A percentile compares a stretch with the other conserved stretches of the same genome.
These are phyloP conservation scores for Phaeotremella skinneri DNA, from an alignment of 768 basidiomycete genomes.

Conservation along the genomic window DNA sequence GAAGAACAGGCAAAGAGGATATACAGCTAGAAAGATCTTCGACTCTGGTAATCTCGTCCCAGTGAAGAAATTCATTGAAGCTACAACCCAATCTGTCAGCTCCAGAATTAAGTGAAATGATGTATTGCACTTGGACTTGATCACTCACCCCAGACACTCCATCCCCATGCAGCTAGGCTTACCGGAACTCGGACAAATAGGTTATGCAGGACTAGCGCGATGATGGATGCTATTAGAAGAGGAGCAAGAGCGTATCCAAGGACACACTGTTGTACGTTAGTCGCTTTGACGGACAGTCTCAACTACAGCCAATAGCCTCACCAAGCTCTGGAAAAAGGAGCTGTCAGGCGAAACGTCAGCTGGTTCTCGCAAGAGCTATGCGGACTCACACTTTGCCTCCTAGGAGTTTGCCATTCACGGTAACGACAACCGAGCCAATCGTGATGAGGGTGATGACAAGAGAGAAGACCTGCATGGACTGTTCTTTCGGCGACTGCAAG, in stretches of 20 bases:
- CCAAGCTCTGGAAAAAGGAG: conserved; percentile 90
- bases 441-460: conserved; percentile 91
- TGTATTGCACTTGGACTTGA: not conserved
- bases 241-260: conserved; percentile 95
- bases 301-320: conserved; percentile 16
- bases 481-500: conserved; percentile 74
- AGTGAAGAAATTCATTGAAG: conserved; percentile 90
- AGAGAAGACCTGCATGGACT: conserved; percentile 86
- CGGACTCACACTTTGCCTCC: conserved; percentile 54
- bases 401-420: conserved; percentile 81
- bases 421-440: conserved; percentile 83
- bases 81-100: no score
- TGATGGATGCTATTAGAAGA: conserved; percentile 80
- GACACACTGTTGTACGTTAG: conserved; percentile 59
- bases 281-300: not conserved
- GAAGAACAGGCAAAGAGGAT: conserved; percentile 90
- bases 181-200: conserved; percentile 86
- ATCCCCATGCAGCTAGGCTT: conserved; percentile 82
- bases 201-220: conserved; percentile 72
- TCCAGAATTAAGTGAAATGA: no score
- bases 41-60: conserved; percentile 91
- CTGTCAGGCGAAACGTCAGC: conserved; percentile 52
- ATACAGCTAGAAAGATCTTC: conserved; percentile 86
- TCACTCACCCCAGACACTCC: conserved; percentile 93
- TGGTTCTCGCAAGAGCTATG: not conserved